phyloP scores from a whole-genome alignment of 1,284 basidiomycete species.

The Heterobasidion annosum region DNA sequence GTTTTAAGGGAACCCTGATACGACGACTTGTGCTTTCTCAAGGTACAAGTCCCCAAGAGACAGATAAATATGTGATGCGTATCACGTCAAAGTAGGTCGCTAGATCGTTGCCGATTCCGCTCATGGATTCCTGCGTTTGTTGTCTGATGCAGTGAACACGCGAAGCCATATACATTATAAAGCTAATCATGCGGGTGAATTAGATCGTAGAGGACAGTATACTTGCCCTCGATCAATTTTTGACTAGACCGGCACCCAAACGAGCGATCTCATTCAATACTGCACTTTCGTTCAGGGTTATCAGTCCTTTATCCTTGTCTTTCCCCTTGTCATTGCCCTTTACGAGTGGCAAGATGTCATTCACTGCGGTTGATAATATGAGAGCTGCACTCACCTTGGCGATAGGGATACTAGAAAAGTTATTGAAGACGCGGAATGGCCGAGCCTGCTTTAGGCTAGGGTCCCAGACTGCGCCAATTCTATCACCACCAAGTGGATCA shows the following conservation, averaged over 20 bases:
- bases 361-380: background rate
- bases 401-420: slow-evolving; percentile 62
- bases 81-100: no score
- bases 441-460: slow-evolving; percentile 47
- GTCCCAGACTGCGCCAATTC: slow-evolving; percentile 86
- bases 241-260: slow-evolving; percentile 68
- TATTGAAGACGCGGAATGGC: slow-evolving; percentile 78
- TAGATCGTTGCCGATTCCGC: no score
- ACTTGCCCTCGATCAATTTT: slow-evolving; percentile 10
- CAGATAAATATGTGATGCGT: no score
- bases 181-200: no score
- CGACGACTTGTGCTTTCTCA: no score
- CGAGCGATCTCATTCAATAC: slow-evolving; percentile 76
- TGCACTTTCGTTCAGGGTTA: slow-evolving; percentile 63
- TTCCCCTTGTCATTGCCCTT: slow-evolving; percentile 24
- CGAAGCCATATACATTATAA: no score
- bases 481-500: slow-evolving; percentile 74
- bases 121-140: no score
- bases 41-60: no score
- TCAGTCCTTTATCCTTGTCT: slow-evolving; percentile 50
- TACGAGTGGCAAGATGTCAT: background rate
- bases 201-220: no score
- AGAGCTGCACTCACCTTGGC: slow-evolving; percentile 18
- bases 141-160: no score
- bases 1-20: no score